Conservation (phyloP, 148 eudicot species). For the Rheum nobile region DNA sequence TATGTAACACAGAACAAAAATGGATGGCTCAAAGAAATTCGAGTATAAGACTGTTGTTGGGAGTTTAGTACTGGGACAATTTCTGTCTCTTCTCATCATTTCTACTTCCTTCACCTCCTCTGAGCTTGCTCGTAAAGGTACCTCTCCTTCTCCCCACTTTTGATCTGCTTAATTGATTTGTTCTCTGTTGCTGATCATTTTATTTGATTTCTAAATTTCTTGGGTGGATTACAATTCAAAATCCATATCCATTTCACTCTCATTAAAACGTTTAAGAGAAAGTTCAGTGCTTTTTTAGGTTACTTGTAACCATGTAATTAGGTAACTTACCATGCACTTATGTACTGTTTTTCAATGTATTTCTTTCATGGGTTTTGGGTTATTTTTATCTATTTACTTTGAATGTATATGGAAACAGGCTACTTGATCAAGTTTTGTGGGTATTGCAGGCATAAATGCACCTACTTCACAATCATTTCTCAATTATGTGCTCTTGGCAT, state of each 20-base stretch:
- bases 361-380: no score
- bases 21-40: conserved; percentile 20
- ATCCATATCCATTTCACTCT: no score
- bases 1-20: neutral
- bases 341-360: no score
- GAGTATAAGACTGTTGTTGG: conserved; percentile 36
- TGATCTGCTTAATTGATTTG: no score
- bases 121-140: conserved; percentile 67
- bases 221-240: no score
- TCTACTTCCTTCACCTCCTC: conserved; percentile 72
- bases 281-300: no score
- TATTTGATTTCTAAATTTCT: neutral
- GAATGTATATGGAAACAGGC: neutral
- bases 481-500: conserved; percentile 63
- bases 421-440: neutral
- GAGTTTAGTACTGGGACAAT: conserved; percentile 49
- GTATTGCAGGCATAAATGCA: conserved; percentile 59
- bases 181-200: neutral
- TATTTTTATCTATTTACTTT: neutral
- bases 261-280: no score
- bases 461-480: conserved; percentile 80
- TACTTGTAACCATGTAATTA: no score
- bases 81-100: conserved; percentile 56
- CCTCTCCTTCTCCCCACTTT: neutral
- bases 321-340: no score